Conservation (phyloP, 108 stramenopile species). For the Phaeodactylum tricornutum region DNA sequence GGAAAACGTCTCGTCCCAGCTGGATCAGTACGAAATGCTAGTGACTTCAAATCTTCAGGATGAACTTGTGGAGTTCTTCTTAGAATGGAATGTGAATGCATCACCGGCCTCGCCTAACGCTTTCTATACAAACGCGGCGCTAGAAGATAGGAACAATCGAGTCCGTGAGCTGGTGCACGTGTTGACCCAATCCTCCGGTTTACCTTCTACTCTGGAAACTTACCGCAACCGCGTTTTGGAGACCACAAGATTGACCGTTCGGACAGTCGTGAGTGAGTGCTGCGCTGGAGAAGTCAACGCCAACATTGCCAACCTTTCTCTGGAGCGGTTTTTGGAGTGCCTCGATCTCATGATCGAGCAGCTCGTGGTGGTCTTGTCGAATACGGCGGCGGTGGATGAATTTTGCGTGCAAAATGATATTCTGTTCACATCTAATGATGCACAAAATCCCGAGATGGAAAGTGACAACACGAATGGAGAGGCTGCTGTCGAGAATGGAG, state of each 20-base stretch:
- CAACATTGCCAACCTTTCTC: slow-evolving; percentile 67
- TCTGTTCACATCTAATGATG: slow-evolving; percentile 14
- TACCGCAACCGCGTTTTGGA: slow-evolving; percentile 62
- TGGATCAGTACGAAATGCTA: slow-evolving; percentile 70
- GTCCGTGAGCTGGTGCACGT: slow-evolving; percentile 41
- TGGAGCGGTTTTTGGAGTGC: slow-evolving; percentile 73
- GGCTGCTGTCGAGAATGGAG: not conserved
- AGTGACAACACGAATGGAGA: not conserved
- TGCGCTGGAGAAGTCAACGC: slow-evolving; percentile 23
- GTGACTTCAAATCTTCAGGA: slow-evolving; percentile 67
- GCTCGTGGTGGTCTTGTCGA: slow-evolving; percentile 47
- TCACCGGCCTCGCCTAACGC: not conserved
- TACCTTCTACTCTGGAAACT: slow-evolving; percentile 22
- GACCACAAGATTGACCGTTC: slow-evolving; percentile 74
- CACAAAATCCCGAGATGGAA: not conserved
- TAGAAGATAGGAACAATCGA: slow-evolving; percentile 5
- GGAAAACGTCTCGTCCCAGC: slow-evolving; percentile 49
- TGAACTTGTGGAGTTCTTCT: slow-evolving; percentile 73
- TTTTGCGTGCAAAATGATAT: slow-evolving; percentile 15
- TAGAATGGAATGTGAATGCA: slow-evolving; percentile 51
- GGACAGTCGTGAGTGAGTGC: slow-evolving; percentile 83
- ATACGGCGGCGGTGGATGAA: slow-evolving; percentile 21
- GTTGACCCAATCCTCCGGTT: slow-evolving; percentile 32
- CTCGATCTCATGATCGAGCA: slow-evolving; percentile 83
- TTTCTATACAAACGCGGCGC: slow-evolving; percentile 1